Percentiles rank a stretch among this genome's conserved stretches.
Evolutionary conservation across 2,329 filamentous ascomycete genomes (phyloP).

Genomic region (Fusarium equiseti): DNA sequence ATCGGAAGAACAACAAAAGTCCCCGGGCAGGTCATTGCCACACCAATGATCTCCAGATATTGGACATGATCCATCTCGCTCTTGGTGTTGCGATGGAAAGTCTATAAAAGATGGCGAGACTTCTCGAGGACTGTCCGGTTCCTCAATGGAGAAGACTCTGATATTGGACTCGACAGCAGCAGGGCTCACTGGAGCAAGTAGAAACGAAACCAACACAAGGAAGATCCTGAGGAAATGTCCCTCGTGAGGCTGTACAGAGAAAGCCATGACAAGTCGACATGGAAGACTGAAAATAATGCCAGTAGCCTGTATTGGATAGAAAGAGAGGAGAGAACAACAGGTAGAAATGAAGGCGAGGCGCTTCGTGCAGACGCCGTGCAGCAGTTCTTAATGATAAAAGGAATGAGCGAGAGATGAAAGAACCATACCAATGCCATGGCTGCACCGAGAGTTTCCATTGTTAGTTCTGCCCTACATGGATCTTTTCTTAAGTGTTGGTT

Average conservation of each 20-base stretch:
- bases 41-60: slow-evolving; percentile 36
- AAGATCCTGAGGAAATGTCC: slow-evolving; percentile 34
- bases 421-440: slow-evolving; percentile 13
- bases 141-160: slow-evolving; percentile 29
- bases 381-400: slow-evolving; percentile 44
- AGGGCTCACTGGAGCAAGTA: slow-evolving; percentile 31
- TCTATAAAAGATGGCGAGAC: slow-evolving; percentile 9
- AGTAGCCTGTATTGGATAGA: slow-evolving; percentile 16
- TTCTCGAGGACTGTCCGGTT: slow-evolving; percentile 19
- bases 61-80: slow-evolving; percentile 39
- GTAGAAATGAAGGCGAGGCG: slow-evolving; percentile 29
- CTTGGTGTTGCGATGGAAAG: slow-evolving; percentile 21
- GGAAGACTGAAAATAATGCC: slow-evolving; percentile 13
- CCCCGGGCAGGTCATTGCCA: slow-evolving; percentile 33
- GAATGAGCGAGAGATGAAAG: slow-evolving; percentile 18
- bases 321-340: slow-evolving; percentile 17
- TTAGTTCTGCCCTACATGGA: slow-evolving; percentile 33
- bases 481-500: slow-evolving; percentile 40
- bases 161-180: slow-evolving; percentile 33
- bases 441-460: slow-evolving; percentile 23
- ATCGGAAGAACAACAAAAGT: slow-evolving; percentile 42
- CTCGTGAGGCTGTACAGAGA: slow-evolving; percentile 33
- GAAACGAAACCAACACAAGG: slow-evolving; percentile 40
- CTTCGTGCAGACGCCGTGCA: slow-evolving; percentile 37
- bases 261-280: slow-evolving; percentile 45